These are phyloP conservation scores for Fraxinus sp. DNA, from an alignment of 305 asterid species.

Conservation along the genomic window DNA sequence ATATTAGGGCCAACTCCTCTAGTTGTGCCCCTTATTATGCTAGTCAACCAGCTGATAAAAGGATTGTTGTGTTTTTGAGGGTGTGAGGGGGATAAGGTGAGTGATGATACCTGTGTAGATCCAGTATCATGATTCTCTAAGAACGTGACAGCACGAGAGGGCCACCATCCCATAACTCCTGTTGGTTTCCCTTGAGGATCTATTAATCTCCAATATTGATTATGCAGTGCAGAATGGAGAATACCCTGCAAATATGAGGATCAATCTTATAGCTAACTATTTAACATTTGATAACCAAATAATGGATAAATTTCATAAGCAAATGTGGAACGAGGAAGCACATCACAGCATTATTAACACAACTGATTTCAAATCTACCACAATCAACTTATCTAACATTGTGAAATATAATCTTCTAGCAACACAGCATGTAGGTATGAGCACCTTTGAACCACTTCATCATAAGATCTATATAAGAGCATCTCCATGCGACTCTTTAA, in stretches of 20 bases:
- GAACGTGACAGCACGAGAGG: conserved; percentile 65
- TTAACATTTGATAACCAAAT: neutral
- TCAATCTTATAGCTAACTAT: neutral
- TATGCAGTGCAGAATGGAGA: conserved; percentile 46
- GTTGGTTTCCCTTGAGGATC: conserved; percentile 66
- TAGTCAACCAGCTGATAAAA: neutral
- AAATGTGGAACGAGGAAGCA: neutral
- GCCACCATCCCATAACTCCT: conserved; percentile 75
- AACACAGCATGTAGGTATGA: neutral
- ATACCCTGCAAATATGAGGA: conserved; percentile 35
- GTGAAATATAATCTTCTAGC: neutral
- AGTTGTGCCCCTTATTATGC: neutral
- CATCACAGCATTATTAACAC: neutral
- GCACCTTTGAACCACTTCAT: neutral
- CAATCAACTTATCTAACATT: neutral
- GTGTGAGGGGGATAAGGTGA: neutral
- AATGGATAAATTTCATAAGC: neutral
- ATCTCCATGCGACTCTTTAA: neutral
- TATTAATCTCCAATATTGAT: conserved; percentile 53
- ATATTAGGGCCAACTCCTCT: neutral
- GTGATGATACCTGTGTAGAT: conserved; percentile 51
- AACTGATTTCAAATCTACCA: neutral
- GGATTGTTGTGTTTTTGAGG: neutral
- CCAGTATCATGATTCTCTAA: conserved; percentile 70
- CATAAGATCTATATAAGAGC: neutral